Conservation (phyloP, 2,329 filamentous ascomycete genomes). For the Trichoderma sp. region DNA sequence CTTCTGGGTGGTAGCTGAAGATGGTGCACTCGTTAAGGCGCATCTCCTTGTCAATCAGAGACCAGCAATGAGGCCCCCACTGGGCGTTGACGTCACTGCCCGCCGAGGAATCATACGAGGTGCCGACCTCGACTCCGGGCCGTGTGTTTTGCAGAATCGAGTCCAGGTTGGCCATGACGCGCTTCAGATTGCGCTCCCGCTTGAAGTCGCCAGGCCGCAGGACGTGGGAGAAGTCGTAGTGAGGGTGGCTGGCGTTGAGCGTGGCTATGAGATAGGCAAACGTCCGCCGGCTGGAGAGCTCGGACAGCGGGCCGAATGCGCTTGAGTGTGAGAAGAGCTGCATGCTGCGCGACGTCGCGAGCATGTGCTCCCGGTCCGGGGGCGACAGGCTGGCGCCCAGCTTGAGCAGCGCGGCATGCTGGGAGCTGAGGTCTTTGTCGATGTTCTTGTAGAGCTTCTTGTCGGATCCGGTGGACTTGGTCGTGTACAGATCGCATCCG, state of each 20-base stretch:
- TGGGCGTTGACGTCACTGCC: constrained; percentile 57
- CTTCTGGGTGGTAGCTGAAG: constrained; percentile 86
- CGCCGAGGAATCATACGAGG: constrained; percentile 47
- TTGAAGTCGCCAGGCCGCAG: constrained; percentile 88
- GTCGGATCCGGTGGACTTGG: constrained; percentile 90
- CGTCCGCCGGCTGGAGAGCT: constrained; percentile 84
- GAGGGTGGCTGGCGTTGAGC: constrained; percentile 83
- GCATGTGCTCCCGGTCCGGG: constrained; percentile 72
- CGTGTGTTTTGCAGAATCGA: constrained; percentile 85
- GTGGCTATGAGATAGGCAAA: constrained; percentile 97
- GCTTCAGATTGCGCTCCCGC: constrained; percentile 75
- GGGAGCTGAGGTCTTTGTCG: constrained; percentile 84
- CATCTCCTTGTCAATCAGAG: constrained; percentile 93
- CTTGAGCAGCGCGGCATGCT: constrained; percentile 85
- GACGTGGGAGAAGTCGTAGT: constrained; percentile 96
- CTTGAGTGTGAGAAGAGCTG: constrained; percentile 74
- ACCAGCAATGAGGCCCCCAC: constrained; percentile 93
- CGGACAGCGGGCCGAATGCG: constrained; percentile 87
- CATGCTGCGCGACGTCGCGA: constrained; percentile 63
- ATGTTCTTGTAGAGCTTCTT: constrained; percentile 98
- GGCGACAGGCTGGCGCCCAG: constrained; percentile 86
- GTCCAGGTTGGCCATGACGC: constrained; percentile 85
- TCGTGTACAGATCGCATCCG: constrained; percentile 95
- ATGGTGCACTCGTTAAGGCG: constrained; percentile 82
- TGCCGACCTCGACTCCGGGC: constrained; percentile 56